Conservation (phyloP, 371 early-diverging fungal genomes). For the Mucor saturninus region DNA sequence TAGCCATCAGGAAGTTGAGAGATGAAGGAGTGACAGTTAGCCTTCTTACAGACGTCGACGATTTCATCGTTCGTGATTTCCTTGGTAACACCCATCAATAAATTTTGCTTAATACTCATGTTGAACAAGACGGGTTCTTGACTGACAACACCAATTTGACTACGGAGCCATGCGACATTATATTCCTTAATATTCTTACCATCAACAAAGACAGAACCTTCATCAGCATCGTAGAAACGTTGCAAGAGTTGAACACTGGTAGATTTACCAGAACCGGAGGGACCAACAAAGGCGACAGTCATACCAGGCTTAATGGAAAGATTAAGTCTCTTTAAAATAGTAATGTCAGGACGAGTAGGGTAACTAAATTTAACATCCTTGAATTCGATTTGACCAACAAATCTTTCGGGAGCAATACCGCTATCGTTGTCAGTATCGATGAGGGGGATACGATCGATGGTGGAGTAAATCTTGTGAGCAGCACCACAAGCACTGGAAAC, state of each 20-base stretch:
- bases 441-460: conserved; percentile 75
- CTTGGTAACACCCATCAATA: conserved; percentile 67
- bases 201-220: conserved; percentile 72
- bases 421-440: conserved; percentile 63
- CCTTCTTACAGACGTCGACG: conserved; percentile 62
- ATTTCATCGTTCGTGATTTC: conserved; percentile 61
- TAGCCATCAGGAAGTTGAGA: conserved; percentile 75
- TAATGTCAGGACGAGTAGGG: conserved; percentile 78
- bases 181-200: conserved; percentile 70
- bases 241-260: conserved; percentile 88
- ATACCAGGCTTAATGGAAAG: conserved; percentile 73
- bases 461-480: conserved; percentile 71
- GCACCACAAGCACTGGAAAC: conserved; percentile 61
- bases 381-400: conserved; percentile 75
- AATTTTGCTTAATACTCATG: conserved; percentile 80
- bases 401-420: conserved; percentile 57
- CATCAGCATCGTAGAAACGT: conserved; percentile 85
- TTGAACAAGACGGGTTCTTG: conserved; percentile 93
- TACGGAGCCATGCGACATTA: conserved; percentile 75
- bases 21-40: conserved; percentile 83
- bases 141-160: conserved; percentile 82
- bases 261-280: conserved; percentile 87
- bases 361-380: conserved; percentile 73
- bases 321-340: conserved; percentile 63
- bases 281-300: conserved; percentile 81